These are phyloP conservation scores for Xylaria castorea DNA, from an alignment of 495 filamentous ascomycete species.

Conservation along the genomic window DNA sequence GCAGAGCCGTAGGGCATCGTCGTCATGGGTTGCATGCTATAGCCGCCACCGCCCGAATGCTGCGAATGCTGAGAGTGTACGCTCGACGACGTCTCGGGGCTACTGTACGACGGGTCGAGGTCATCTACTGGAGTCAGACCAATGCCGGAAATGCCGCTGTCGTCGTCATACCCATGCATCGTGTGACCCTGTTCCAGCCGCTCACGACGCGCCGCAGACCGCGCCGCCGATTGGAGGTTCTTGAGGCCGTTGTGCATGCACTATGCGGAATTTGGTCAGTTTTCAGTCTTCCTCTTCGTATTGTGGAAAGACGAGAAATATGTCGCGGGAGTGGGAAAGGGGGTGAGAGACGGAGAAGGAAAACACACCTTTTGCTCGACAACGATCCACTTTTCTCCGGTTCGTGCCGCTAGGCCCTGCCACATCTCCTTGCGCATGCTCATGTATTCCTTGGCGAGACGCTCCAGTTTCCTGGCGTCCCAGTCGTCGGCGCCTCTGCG, in stretches of 20 bases:
- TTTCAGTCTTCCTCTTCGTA: slow-evolving; percentile 1
- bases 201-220: slow-evolving; percentile 58
- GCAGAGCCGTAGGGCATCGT: slow-evolving; percentile 34
- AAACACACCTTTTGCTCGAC: slow-evolving; percentile 72
- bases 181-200: slow-evolving; percentile 50
- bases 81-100: slow-evolving; percentile 52
- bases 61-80: slow-evolving; percentile 36
- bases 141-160: slow-evolving; percentile 55
- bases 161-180: slow-evolving; percentile 55
- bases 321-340: slow-evolving; percentile 10
- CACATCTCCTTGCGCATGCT: slow-evolving; percentile 74
- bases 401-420: slow-evolving; percentile 64
- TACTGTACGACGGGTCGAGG: slow-evolving; percentile 55
- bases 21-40: slow-evolving; percentile 39
- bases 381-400: slow-evolving; percentile 72
- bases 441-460: slow-evolving; percentile 71
- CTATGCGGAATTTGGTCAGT: slow-evolving; percentile 38
- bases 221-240: slow-evolving; percentile 61
- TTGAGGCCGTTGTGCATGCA: slow-evolving; percentile 65
- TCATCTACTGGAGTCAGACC: slow-evolving; percentile 59
- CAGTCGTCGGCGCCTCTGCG: slow-evolving; percentile 69
- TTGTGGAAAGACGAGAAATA: neutral
- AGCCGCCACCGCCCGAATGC: slow-evolving; percentile 40
- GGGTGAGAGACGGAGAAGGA: slow-evolving; percentile 9
- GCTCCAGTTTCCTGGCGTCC: slow-evolving; percentile 70